Evolutionary conservation across 371 early-diverging fungal genomes (phyloP).

Genomic region (Blakeslea trispora): DNA sequence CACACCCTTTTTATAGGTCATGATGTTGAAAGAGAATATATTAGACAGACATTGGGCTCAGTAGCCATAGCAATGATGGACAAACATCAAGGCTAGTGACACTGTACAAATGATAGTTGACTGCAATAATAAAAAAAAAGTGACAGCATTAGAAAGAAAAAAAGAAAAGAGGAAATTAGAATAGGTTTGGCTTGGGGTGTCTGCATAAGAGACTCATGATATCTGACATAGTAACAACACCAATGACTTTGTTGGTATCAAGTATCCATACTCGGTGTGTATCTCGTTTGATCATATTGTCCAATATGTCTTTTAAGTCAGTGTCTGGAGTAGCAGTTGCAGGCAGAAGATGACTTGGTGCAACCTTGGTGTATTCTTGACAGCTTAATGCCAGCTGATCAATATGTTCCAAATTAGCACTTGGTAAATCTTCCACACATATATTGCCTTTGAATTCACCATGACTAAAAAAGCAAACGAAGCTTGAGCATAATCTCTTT

Average conservation of each 20-base stretch:
- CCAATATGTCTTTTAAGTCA: conserved; percentile 35
- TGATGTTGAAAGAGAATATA: conserved; percentile 54
- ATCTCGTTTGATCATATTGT: conserved; percentile 38
- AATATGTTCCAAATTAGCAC: conserved; percentile 43
- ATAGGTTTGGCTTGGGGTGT: conserved; percentile 18
- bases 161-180: conserved; percentile 5
- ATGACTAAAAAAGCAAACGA: conserved; percentile 17
- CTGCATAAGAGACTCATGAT: conserved; percentile 43
- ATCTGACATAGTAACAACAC: conserved; percentile 61
- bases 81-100: conserved; percentile 22
- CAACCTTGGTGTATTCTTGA: conserved; percentile 48
- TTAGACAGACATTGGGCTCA: conserved; percentile 52
- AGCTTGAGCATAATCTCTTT: no score
- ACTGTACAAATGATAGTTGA: no score
- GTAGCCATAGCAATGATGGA: conserved; percentile 50
- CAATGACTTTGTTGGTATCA: conserved; percentile 38
- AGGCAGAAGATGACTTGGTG: conserved; percentile 22
- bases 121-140: conserved; percentile 2
- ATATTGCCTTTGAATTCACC: conserved; percentile 45
- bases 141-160: no score
- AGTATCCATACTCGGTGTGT: conserved; percentile 63
- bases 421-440: conserved; percentile 54
- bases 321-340: conserved; percentile 34
- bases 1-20: conserved; percentile 32
- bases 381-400: conserved; percentile 43